phyloP scores from a whole-genome alignment of 208 protist genomes.

The Wallacemonas collosoma region DNA sequence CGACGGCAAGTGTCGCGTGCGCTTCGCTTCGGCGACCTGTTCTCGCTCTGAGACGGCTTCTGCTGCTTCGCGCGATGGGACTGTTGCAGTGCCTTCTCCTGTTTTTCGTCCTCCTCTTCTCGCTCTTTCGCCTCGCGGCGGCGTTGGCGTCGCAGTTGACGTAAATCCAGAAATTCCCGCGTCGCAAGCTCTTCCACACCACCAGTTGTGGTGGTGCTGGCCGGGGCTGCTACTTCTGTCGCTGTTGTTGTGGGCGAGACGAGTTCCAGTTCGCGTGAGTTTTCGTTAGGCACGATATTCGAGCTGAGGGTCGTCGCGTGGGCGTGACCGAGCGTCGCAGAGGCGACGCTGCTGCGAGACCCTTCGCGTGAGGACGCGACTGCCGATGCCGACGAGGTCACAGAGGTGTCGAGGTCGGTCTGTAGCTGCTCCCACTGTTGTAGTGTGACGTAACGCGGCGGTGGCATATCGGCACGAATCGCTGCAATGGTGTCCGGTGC shows the following conservation, averaged over 20 bases:
- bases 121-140: constrained; percentile 20
- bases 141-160: constrained; percentile 8
- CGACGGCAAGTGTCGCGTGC: no score
- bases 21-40: background rate
- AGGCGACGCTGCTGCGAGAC: no score
- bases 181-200: background rate
- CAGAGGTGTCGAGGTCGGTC: background rate
- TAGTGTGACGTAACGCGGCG: constrained; percentile 1
- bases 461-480: constrained; percentile 13
- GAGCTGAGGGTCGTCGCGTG: no score
- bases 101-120: background rate
- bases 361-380: no score
- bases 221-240: background rate
- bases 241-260: background rate
- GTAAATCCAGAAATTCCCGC: constrained; percentile 20
- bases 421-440: constrained; percentile 4
- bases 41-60: background rate
- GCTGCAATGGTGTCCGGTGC: background rate
- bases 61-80: background rate
- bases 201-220: background rate
- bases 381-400: background rate
- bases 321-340: no score
- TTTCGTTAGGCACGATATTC: no score
- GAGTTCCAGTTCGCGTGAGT: no score
- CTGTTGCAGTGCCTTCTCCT: background rate